Evolutionary conservation across 2,329 filamentous ascomycete species (phyloP), one percentile per base, ranked within the genome.

Genomic region (Sclerotiophoma versabilis): DNA sequence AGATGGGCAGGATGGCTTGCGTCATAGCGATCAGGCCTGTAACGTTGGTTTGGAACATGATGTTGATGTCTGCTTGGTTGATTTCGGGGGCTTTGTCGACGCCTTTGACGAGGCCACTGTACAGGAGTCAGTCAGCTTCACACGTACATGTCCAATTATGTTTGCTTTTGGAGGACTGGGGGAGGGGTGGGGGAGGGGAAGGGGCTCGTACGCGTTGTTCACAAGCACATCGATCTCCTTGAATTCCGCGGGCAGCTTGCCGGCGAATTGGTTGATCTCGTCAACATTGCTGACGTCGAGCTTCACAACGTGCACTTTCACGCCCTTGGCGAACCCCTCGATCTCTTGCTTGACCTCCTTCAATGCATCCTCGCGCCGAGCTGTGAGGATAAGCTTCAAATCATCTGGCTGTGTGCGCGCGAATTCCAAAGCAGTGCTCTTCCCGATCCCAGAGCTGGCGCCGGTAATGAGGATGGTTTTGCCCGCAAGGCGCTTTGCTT

Each of bases 1-100:
- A 96, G 72, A 92, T 87, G 46, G 90, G 87, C 15, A 98, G 78
- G 56, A 97, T 82, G 38, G 91, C 91, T 81, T 99, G 95, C 0
- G 95, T 98, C 89, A 98, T 91, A 81, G 93, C 91, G 80, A 99
- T 95, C 27, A 99, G 82, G 23, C 95, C 95, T 2, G 90, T 95
- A 46, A 98, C 93, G 74, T 99, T 99, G 54, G 95, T 98, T 39
- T 84, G 79, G 72, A 97, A 91, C 92, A 98, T 97, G 74, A 87
- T 70, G 66, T 89, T 83, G 66, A 97, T 89, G 77, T 99, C 93
- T 54, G 88, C 87, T 68, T 90, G 83, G 14, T 82, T 83, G 72
- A 99, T 97, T 33, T 91, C 84, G 15, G 93, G 93, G 1, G 92
- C 92, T 72, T 89, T 87, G 43, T 91, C 93, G 11, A 96, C 85